These are phyloP conservation scores for Tribonema minus DNA, from an alignment of 108 stramenopile genomes.

Conservation along the genomic window DNA sequence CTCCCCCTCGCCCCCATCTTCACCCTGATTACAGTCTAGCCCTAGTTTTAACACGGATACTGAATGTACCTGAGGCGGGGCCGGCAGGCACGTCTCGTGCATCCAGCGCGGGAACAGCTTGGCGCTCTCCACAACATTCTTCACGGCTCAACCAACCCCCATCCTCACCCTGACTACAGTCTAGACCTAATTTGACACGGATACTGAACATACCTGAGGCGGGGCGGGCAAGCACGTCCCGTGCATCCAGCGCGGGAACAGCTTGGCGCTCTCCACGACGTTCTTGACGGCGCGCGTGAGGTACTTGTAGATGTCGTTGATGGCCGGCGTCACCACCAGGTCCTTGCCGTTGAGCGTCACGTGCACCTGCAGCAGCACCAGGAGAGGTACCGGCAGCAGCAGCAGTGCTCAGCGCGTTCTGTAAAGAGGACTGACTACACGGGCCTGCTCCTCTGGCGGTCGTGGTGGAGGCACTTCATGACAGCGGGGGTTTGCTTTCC, in stretches of 20 bases:
- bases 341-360: constrained; percentile 59
- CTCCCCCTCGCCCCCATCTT: too few species aligned
- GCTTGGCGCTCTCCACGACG: constrained; percentile 58
- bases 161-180: too few species aligned
- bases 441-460: too few species aligned
- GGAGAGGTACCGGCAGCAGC: too few species aligned
- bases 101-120: constrained; percentile 63
- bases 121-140: constrained; percentile 58
- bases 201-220: constrained; percentile 37
- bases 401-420: too few species aligned
- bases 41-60: too few species aligned
- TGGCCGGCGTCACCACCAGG: constrained; percentile 57
- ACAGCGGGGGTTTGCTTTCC: too few species aligned
- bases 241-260: constrained; percentile 65
- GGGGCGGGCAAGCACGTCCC: constrained; percentile 62
- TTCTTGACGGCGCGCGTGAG: constrained; percentile 49
- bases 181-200: too few species aligned
- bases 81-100: constrained; percentile 63
- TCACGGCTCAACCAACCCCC: too few species aligned
- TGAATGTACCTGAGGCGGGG: constrained; percentile 45
- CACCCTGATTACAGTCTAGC: too few species aligned
- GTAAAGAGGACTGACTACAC: too few species aligned
- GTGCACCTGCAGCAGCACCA: constrained; percentile 19
- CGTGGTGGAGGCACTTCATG: too few species aligned
- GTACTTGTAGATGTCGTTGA: constrained; percentile 60